Conservation (phyloP, 2,329 filamentous ascomycete genomes). For the Dothideomycetes sp. region DNA sequence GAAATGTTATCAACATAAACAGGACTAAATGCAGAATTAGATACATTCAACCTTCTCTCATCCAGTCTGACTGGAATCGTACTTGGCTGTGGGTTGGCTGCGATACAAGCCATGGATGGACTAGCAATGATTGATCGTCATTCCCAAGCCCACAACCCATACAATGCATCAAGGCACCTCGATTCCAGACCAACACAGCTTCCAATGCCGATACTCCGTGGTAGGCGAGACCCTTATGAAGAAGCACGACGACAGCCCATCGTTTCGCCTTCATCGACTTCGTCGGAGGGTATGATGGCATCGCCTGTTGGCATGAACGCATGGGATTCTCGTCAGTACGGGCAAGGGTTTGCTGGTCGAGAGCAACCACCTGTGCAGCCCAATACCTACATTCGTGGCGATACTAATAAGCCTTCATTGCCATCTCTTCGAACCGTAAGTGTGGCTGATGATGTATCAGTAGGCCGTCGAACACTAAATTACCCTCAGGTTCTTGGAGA, state of each 20-base stretch:
- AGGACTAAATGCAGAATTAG: too few species aligned
- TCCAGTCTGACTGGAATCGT: not conserved
- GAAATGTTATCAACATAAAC: too few species aligned
- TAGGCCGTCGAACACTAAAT: constrained; percentile 5
- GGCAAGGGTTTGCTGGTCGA: not conserved
- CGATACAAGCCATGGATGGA: not conserved
- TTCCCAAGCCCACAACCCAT: not conserved
- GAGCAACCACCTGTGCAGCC: constrained; percentile 10
- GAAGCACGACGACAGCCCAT: not conserved
- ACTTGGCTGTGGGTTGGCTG: not conserved
- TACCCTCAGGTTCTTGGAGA: constrained; percentile 17
- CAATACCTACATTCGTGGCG: constrained; percentile 17
- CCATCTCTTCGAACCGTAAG: constrained; percentile 23
- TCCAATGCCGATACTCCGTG: not conserved
- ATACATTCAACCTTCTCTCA: too few species aligned
- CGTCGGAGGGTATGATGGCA: not conserved
- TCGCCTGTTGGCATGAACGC: not conserved
- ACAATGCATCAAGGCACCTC: not conserved
- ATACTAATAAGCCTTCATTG: constrained; percentile 19
- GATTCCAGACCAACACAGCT: not conserved
- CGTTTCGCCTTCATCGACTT: not conserved
- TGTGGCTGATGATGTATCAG: not conserved
- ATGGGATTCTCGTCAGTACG: not conserved
- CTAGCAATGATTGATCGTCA: not conserved
- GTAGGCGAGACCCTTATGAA: not conserved